These are phyloP conservation scores for Prunella vulgaris DNA, from an alignment of 257 asterid genomes.

Conservation along the genomic window DNA sequence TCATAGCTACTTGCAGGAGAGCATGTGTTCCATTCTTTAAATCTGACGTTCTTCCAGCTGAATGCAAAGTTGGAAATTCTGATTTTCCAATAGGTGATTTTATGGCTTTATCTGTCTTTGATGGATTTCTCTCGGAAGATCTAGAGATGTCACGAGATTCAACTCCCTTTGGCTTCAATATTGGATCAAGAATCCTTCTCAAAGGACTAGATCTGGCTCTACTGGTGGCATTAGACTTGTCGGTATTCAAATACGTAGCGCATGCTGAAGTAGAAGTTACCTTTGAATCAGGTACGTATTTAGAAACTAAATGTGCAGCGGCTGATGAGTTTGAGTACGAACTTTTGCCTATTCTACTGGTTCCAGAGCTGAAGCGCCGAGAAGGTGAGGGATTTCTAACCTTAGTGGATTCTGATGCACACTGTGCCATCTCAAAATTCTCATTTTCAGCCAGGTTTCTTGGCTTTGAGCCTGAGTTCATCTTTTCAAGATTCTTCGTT, in stretches of 20 bases:
- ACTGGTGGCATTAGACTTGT: conserved; percentile 36
- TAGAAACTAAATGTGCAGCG: conserved; percentile 14
- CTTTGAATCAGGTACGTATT: conserved; percentile 22
- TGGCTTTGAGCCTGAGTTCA: conserved; percentile 25
- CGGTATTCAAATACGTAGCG: conserved; percentile 6
- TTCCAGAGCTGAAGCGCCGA: conserved; percentile 42
- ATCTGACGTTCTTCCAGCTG: conserved; percentile 37
- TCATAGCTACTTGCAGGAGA: conserved; percentile 64
- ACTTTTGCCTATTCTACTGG: conserved; percentile 39
- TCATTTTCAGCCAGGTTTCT: conserved; percentile 12
- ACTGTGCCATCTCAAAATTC: conserved; percentile 27
- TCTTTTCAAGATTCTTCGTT: conserved; percentile 29
- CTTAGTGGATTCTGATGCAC: conserved; percentile 29
- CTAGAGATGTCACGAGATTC: conserved; percentile 26
- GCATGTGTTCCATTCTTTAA: conserved; percentile 52
- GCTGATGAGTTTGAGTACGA: conserved; percentile 36
- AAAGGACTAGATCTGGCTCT: conserved; percentile 68
- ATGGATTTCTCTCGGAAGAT: conserved; percentile 26
- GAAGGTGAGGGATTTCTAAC: conserved; percentile 55
- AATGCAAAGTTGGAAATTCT: conserved; percentile 24
- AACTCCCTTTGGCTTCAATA: conserved; percentile 52
- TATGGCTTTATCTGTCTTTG: conserved; percentile 19
- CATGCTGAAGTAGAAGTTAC: conserved; percentile 25
- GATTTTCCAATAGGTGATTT: conserved; percentile 27
- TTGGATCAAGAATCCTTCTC: conserved; percentile 74